A percentile compares a stretch with the other conserved stretches of the same genome.
Conservation (phyloP, 2,329 filamentous ascomycete species). For the Scedosporium aurantiacum region DNA sequence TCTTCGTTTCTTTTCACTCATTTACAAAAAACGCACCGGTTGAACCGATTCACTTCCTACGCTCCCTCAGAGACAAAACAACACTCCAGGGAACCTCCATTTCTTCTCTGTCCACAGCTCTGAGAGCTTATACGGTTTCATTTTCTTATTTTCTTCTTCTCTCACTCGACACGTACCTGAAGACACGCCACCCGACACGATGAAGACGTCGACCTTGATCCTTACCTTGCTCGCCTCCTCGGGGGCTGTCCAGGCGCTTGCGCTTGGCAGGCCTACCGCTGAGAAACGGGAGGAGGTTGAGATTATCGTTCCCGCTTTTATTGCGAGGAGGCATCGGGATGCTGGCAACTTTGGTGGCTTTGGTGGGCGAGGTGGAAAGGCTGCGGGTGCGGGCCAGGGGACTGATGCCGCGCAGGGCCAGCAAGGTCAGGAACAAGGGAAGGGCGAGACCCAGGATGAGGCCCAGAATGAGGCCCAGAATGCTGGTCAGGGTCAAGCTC, state of each 20-base stretch:
- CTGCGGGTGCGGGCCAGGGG: neutral
- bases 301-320: neutral
- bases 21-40: neutral
- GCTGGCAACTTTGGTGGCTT: neutral
- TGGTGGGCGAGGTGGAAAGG: neutral
- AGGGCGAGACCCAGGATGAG: slow-evolving; percentile 13
- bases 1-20: neutral
- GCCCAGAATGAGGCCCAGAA: too few relatives aligned
- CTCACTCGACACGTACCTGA: neutral
- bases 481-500: slow-evolving; percentile 5
- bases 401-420: too few relatives aligned
- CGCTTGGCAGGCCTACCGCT: neutral
- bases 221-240: neutral
- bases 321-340: neutral
- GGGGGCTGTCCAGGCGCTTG: neutral
- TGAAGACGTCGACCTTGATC: neutral
- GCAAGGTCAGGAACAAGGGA: slow-evolving; percentile 11
- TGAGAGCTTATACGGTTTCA: neutral
- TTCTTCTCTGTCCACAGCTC: neutral
- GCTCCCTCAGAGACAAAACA: neutral
- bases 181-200: neutral
- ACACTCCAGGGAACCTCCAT: neutral
- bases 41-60: neutral
- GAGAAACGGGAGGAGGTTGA: neutral
- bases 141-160: neutral